A percentile compares a stretch with the other conserved stretches of the same genome.
Conservation (phyloP, 208 protist species). For the Crithidia thermophila region DNA sequence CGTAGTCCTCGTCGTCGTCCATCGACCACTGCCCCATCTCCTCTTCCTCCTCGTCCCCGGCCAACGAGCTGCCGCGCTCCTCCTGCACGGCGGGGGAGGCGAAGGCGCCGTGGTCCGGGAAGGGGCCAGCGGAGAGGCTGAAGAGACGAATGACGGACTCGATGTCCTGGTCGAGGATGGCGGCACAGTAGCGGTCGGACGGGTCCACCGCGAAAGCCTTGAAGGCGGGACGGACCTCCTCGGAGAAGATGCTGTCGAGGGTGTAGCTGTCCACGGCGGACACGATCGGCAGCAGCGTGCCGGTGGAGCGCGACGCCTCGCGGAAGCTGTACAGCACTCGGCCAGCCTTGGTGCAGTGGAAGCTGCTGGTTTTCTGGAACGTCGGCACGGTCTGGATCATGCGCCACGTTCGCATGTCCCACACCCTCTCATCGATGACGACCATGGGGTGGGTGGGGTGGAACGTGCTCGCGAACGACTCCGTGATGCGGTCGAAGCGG, state of each 20-base stretch:
- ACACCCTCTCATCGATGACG: conserved; percentile 87
- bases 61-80: conserved; percentile 35
- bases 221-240: conserved; percentile 73
- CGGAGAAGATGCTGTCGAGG: conserved; percentile 80
- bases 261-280: conserved; percentile 82
- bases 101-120: conserved; percentile 63
- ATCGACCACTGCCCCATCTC: conserved; percentile 45
- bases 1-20: conserved; percentile 39
- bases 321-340: conserved; percentile 83
- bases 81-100: conserved; percentile 50
- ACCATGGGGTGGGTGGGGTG: conserved; percentile 77
- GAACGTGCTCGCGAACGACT: conserved; percentile 79
- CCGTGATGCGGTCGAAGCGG: conserved; percentile 87
- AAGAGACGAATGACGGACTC: conserved; percentile 73
- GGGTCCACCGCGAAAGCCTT: conserved; percentile 80
- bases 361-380: conserved; percentile 78
- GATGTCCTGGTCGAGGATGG: conserved; percentile 72
- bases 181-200: conserved; percentile 84
- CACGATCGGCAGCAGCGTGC: conserved; percentile 55
- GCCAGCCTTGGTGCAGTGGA: conserved; percentile 54
- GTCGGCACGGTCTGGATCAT: conserved; percentile 76
- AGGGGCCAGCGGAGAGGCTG: conserved; percentile 78
- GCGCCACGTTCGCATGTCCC: conserved; percentile 79
- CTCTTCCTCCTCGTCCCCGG: conserved; percentile 56
- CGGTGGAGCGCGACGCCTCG: conserved; percentile 39